These are phyloP conservation scores for Meyerozyma carpophila DNA, from an alignment of 1,139 yeast genomes.

Conservation along the genomic window DNA sequence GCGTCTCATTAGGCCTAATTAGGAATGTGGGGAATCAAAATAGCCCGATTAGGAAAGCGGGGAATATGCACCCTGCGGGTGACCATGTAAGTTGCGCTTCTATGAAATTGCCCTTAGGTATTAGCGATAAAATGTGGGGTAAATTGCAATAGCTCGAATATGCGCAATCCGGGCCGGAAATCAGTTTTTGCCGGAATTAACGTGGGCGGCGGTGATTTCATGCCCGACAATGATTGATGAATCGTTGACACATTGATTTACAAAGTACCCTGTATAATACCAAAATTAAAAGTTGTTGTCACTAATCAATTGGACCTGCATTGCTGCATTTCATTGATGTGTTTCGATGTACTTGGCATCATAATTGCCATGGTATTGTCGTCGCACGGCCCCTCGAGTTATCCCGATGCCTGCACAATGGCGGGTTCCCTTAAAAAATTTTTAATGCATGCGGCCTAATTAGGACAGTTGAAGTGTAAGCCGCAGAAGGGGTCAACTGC, in stretches of 20 bases:
- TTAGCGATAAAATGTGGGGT: neutral
- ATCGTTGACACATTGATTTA: neutral
- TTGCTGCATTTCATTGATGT: no score
- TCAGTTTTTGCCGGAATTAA: neutral
- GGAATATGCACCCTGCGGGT: neutral
- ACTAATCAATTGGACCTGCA: no score
- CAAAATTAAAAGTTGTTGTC: no score
- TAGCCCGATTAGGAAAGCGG: neutral
- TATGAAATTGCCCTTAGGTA: neutral
- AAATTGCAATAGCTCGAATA: neutral
- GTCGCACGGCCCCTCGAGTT: neutral
- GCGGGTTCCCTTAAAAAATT: neutral
- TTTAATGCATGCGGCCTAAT: constrained; percentile 1
- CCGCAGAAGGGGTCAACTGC: constrained; percentile 2
- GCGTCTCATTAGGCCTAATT: constrained; percentile 1
- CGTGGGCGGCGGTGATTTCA: neutral
- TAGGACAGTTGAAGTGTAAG: neutral
- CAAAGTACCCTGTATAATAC: no score
- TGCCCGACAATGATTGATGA: neutral
- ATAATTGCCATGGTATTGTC: neutral
- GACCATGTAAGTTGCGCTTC: neutral
- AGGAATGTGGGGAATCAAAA: constrained; percentile 1
- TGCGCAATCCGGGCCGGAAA: neutral
- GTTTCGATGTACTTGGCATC: neutral
- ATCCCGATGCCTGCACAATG: neutral